Percentiles rank a stretch among this genome's conserved stretches.
Conservation (phyloP, 768 basidiomycete genomes). For the Tricholoma matsutake region DNA sequence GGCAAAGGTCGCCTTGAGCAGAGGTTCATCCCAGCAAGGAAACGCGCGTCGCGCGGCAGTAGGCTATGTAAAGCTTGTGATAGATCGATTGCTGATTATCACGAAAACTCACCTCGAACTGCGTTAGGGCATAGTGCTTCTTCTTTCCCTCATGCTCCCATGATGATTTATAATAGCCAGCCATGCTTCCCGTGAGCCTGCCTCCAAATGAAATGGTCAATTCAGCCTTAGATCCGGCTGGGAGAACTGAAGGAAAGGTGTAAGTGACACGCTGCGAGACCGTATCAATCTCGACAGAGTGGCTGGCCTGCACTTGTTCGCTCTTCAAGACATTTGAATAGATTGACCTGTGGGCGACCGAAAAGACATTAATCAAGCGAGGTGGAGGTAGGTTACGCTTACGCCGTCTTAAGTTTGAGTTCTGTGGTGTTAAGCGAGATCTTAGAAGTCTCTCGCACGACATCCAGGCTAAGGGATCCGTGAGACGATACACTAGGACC, state of each 20-base stretch:
- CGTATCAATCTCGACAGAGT: constrained; percentile 47
- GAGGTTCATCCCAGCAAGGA: constrained; percentile 95
- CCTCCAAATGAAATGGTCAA: constrained; percentile 68
- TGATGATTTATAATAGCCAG: constrained; percentile 76
- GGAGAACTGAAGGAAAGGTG: constrained; percentile 53
- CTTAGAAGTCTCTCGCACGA: constrained; percentile 55
- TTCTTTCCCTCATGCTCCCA: constrained; percentile 63
- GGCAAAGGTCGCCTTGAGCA: constrained; percentile 79
- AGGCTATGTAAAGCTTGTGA: constrained; percentile 43
- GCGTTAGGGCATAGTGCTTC: constrained; percentile 76
- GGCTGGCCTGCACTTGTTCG: constrained; percentile 42
- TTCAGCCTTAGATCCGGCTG: constrained; percentile 65
- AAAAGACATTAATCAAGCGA: not conserved
- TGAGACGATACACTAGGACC: not conserved
- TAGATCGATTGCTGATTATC: not conserved
- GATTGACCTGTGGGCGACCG: constrained; percentile 34
- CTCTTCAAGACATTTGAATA: constrained; percentile 51
- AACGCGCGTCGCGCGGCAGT: constrained; percentile 82
- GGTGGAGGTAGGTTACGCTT: not conserved
- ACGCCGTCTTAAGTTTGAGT: constrained; percentile 55
- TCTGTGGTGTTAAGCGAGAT: constrained; percentile 65
- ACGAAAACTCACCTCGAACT: constrained; percentile 66
- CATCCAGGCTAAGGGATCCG: constrained; percentile 47
- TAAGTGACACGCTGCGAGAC: constrained; percentile 69
- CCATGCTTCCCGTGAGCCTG: constrained; percentile 67